Conservation (phyloP, 2,329 filamentous ascomycete species). For the Aureobasidium sp. region DNA sequence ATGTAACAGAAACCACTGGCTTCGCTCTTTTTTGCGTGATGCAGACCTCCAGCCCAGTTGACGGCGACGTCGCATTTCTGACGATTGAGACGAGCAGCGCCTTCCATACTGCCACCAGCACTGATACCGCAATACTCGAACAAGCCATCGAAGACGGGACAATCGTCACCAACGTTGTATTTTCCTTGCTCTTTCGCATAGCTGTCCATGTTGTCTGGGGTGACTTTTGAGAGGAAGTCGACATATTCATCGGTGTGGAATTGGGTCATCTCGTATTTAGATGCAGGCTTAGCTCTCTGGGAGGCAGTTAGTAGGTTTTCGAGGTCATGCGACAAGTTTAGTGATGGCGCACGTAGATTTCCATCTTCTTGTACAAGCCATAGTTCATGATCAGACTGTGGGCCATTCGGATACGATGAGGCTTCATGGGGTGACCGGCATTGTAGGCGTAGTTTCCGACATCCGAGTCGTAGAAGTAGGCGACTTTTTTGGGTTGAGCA, state of each 20-base stretch:
- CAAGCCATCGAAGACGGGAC: constrained; percentile 61
- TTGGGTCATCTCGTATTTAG: constrained; percentile 65
- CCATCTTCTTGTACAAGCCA: constrained; percentile 66
- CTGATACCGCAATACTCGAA: constrained; percentile 67
- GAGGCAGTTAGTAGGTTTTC: background rate
- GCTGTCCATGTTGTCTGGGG: constrained; percentile 95
- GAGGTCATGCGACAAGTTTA: background rate
- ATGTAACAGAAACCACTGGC: constrained; percentile 44
- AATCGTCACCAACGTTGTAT: constrained; percentile 59
- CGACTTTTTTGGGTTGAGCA: constrained; percentile 69
- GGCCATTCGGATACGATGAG: constrained; percentile 60
- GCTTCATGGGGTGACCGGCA: constrained; percentile 61
- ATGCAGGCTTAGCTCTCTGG: constrained; percentile 37
- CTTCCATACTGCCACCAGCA: constrained; percentile 64
- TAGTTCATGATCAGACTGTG: constrained; percentile 64
- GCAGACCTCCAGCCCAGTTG: constrained; percentile 45
- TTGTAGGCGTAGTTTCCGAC: constrained; percentile 98
- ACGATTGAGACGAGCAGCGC: constrained; percentile 59
- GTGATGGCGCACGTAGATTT: constrained; percentile 53
- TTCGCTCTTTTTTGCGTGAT: constrained; percentile 44
- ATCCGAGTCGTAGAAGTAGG: constrained; percentile 97
- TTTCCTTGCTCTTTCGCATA: constrained; percentile 85
- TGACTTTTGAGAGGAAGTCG: constrained; percentile 75
- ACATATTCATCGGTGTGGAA: constrained; percentile 69
- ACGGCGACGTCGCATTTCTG: constrained; percentile 61